Conservation (phyloP, 306 rosid species). For the Rosa lucieae region DNA sequence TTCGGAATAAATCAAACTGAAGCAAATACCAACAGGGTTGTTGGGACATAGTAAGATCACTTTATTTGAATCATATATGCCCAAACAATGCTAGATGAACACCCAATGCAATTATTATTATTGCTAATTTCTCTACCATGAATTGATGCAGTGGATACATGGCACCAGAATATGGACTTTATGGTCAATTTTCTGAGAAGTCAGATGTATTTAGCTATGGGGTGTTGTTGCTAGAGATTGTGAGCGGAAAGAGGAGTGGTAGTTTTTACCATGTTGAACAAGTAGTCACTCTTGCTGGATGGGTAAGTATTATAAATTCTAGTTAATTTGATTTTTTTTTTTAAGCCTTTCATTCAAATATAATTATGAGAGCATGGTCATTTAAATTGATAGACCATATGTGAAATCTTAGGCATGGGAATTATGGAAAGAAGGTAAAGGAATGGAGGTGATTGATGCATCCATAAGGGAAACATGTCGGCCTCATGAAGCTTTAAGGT, state of each 20-base stretch:
- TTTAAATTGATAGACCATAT: background rate
- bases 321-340: background rate
- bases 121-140: background rate
- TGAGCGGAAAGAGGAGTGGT: constrained; percentile 23
- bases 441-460: constrained; percentile 28
- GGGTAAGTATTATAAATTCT: background rate
- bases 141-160: constrained; percentile 19
- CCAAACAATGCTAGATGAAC: too few relatives aligned
- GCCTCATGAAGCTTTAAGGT: constrained; percentile 4
- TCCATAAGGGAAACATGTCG: constrained; percentile 4
- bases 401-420: constrained; percentile 21
- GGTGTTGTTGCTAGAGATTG: constrained; percentile 14
- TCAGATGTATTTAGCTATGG: constrained; percentile 20
- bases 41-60: constrained; percentile 29
- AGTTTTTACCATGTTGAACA: background rate
- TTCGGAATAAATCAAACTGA: constrained; percentile 12
- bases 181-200: constrained; percentile 17
- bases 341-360: background rate
- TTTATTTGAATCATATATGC: background rate
- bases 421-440: constrained; percentile 23
- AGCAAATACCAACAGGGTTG: constrained; percentile 18
- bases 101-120: too few relatives aligned
- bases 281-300: constrained; percentile 12
- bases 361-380: background rate
- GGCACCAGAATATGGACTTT: constrained; percentile 22